Conservation (phyloP, 129 eudicot genomes). For the Artemisia argyi region DNA sequence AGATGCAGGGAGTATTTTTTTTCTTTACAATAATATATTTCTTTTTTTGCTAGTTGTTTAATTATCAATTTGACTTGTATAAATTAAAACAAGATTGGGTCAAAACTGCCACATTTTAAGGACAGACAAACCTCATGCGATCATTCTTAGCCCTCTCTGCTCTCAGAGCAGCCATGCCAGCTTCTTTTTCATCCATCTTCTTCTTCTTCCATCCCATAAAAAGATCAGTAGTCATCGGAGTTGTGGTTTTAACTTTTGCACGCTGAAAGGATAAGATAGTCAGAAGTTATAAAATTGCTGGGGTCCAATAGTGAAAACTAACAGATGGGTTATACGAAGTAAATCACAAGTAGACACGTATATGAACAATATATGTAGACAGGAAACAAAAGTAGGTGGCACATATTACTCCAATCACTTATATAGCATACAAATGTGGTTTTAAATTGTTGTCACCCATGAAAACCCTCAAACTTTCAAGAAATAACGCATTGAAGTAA, state of each 20-base stretch:
- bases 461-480: background rate
- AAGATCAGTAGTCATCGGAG: constrained; percentile 91
- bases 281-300: background rate
- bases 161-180: constrained; percentile 79
- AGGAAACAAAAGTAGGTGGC: background rate
- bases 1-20: too few relatives aligned
- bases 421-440: too few relatives aligned
- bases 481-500: background rate
- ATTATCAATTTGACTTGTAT: too few relatives aligned
- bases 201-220: constrained; percentile 84
- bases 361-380: background rate
- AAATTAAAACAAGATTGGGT: background rate
- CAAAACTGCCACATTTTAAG: background rate
- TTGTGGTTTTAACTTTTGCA: constrained; percentile 68
- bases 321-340: background rate
- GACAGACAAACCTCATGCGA: constrained; percentile 72
- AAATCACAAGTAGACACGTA: background rate
- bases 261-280: constrained; percentile 47
- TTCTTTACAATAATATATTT: too few relatives aligned
- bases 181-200: constrained; percentile 78
- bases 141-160: constrained; percentile 98
- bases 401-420: constrained; percentile 6
- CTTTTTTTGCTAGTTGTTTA: background rate
- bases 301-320: constrained; percentile 1
- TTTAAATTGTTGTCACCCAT: too few relatives aligned